These are phyloP conservation scores for Talaromyces sp. DNA, from an alignment of 2,329 filamentous ascomycete species.

Conservation along the genomic window DNA sequence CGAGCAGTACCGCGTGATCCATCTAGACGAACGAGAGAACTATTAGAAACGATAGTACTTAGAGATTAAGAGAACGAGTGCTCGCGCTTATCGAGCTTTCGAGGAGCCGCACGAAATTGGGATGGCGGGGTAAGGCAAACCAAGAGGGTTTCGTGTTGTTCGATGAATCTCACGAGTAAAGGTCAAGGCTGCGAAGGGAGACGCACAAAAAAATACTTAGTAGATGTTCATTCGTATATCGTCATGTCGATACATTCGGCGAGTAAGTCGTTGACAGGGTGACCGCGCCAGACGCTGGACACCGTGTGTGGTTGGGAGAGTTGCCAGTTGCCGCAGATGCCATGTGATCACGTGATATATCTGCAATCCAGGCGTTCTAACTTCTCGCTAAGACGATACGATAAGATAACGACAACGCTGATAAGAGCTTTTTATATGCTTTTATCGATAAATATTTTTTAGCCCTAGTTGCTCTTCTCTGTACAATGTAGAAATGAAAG, in stretches of 20 bases:
- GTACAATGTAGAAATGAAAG: too few species aligned
- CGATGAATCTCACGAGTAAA: constrained; percentile 14
- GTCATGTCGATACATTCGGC: constrained; percentile 9
- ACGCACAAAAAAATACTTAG: neutral
- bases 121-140: constrained; percentile 16
- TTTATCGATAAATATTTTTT: neutral
- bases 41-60: neutral
- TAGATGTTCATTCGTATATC: constrained; percentile 3
- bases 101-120: neutral
- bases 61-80: neutral
- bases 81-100: constrained; percentile 5
- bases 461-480: neutral
- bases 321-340: constrained; percentile 8
- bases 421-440: neutral
- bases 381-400: constrained; percentile 3
- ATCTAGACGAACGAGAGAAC: neutral
- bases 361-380: neutral
- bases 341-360: constrained; percentile 10
- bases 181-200: neutral
- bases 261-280: neutral
- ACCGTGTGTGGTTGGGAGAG: constrained; percentile 12
- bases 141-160: constrained; percentile 17
- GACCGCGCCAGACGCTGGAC: neutral
- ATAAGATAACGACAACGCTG: constrained; percentile 5
- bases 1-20: neutral